phyloP scores from a whole-genome alignment of 164 flowering plant genomes.

The Dillenia turbinata region DNA sequence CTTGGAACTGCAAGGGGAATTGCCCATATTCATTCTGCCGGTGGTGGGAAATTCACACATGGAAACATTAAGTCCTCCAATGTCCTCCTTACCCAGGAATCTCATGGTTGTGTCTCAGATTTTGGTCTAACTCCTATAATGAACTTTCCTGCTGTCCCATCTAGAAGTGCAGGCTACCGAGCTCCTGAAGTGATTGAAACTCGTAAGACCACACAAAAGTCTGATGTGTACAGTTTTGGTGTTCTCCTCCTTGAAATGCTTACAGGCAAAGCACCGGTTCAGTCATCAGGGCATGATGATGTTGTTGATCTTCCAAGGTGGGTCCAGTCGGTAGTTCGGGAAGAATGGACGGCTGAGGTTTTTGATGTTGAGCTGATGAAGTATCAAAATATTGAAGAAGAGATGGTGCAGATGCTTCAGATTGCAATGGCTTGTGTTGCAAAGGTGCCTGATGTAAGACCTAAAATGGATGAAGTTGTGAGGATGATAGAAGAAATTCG shows the following conservation, averaged over 20 bases:
- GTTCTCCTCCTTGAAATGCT: constrained; percentile 65
- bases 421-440: constrained; percentile 56
- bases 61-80: constrained; percentile 79
- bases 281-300: constrained; percentile 37
- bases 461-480: constrained; percentile 48
- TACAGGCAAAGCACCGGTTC: constrained; percentile 56
- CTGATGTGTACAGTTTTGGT: constrained; percentile 72
- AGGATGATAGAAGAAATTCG: constrained; percentile 49
- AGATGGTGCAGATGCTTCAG: constrained; percentile 73
- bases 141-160: constrained; percentile 28
- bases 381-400: constrained; percentile 45
- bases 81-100: constrained; percentile 44
- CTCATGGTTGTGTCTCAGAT: constrained; percentile 47
- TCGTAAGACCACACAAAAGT: constrained; percentile 39
- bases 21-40: constrained; percentile 50
- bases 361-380: constrained; percentile 60
- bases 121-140: constrained; percentile 48
- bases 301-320: constrained; percentile 57
- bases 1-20: constrained; percentile 62
- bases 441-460: constrained; percentile 44
- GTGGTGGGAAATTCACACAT: constrained; percentile 40
- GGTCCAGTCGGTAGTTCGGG: constrained; percentile 70
- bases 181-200: constrained; percentile 61
- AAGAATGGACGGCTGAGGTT: constrained; percentile 78
- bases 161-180: constrained; percentile 43